A percentile compares a stretch with the other conserved stretches of the same genome.
These are phyloP conservation scores for Ceratobasidium sp. DNA, from an alignment of 1,284 basidiomycete species.

Conservation along the genomic window DNA sequence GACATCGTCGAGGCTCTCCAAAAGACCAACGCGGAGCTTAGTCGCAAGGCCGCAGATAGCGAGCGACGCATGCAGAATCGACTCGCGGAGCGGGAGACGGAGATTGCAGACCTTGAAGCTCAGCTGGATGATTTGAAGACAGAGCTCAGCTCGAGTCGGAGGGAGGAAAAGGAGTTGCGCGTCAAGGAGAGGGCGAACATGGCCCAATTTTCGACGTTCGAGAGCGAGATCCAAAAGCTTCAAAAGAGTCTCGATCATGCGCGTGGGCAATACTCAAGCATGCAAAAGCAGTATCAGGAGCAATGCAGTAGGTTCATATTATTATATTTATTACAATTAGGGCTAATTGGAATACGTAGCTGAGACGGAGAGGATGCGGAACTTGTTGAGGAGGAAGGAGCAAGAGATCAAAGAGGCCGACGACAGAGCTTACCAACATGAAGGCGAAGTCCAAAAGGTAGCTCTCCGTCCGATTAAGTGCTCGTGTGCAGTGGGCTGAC, in stretches of 20 bases:
- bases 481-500: not conserved
- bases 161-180: constrained; percentile 90
- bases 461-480: constrained; percentile 17
- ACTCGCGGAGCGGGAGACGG: constrained; percentile 78
- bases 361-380: constrained; percentile 82
- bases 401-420: constrained; percentile 75
- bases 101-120: constrained; percentile 80
- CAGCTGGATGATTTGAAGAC: constrained; percentile 78
- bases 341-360: constrained; percentile 58
- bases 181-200: constrained; percentile 72
- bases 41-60: constrained; percentile 77
- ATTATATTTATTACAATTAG: not conserved
- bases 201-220: constrained; percentile 61
- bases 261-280: constrained; percentile 74
- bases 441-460: constrained; percentile 71
- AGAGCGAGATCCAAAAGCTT: constrained; percentile 81
- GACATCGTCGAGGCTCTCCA: constrained; percentile 75
- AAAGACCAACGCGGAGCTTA: constrained; percentile 78
- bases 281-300: constrained; percentile 88
- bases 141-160: constrained; percentile 80
- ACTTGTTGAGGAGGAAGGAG: constrained; percentile 78
- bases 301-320: constrained; percentile 74
- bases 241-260: constrained; percentile 78
- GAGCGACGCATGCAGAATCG: constrained; percentile 76
- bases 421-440: constrained; percentile 70